A percentile compares a stretch with the other conserved stretches of the same genome.
phyloP scores from a whole-genome alignment of 2,329 filamentous ascomycete genomes.

The Orbilia oligospora region DNA sequence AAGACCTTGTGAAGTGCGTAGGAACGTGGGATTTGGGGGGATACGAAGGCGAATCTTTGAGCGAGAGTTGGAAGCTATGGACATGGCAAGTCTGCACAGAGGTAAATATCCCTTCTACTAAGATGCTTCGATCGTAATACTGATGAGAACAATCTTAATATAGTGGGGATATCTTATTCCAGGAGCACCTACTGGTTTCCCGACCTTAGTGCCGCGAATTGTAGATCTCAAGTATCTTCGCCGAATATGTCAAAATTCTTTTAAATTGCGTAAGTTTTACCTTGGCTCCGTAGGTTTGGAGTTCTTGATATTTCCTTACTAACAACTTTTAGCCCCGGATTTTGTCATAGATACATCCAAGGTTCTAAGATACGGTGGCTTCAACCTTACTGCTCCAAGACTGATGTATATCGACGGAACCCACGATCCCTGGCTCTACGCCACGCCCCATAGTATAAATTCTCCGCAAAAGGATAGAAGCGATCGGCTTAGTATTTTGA shows the following conservation, averaged over 20 bases:
- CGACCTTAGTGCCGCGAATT: conserved; percentile 70
- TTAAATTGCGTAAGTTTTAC: conserved; percentile 77
- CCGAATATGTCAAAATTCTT: conserved; percentile 80
- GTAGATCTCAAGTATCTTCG: conserved; percentile 63
- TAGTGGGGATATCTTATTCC: conserved; percentile 66
- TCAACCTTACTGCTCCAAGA: conserved; percentile 79
- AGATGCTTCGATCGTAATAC: neutral
- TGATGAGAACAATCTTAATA: conserved; percentile 6
- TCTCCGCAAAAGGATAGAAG: conserved; percentile 46
- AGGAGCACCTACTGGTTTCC: conserved; percentile 66
- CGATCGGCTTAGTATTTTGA: conserved; percentile 71
- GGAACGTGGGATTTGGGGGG: conserved; percentile 8
- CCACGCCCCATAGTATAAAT: conserved; percentile 80
- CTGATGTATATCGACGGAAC: conserved; percentile 84
- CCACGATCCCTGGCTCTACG: conserved; percentile 83
- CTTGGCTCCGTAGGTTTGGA: neutral
- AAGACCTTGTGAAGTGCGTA: conserved; percentile 16
- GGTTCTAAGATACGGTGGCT: conserved; percentile 84
- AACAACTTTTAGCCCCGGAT: conserved; percentile 78
- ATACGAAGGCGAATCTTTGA: conserved; percentile 20
- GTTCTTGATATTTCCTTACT: conserved; percentile 74
- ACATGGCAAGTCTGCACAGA: conserved; percentile 58
- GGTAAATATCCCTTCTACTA: conserved; percentile 15
- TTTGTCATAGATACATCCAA: conserved; percentile 74
- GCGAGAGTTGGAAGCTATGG: conserved; percentile 49